Evolutionary conservation across 345 rosid species (phyloP).

Genomic region (Luvunga scandens): DNA sequence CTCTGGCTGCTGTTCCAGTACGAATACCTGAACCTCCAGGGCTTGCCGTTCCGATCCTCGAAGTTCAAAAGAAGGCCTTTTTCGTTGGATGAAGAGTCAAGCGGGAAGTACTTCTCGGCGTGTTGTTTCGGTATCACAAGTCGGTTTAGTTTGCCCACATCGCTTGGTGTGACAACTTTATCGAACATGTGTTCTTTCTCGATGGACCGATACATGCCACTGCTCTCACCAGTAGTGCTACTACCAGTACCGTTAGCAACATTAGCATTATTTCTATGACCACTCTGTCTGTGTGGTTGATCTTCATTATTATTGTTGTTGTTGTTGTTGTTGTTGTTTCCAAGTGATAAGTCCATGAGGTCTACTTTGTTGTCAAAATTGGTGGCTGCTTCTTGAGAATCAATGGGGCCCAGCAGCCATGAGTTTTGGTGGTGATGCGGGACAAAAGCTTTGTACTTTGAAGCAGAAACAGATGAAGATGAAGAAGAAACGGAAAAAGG

Average conservation of each 20-base stretch:
- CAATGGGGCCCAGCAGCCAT: conserved; percentile 27
- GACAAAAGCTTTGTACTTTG: conserved; percentile 22
- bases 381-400: conserved; percentile 25
- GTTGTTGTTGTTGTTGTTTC: conserved; percentile 19
- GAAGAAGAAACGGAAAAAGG: conserved; percentile 27
- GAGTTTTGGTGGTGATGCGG: conserved; percentile 17
- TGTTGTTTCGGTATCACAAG: conserved; percentile 87
- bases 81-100: conserved; percentile 49
- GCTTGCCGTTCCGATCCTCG: conserved; percentile 71
- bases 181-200: conserved; percentile 80
- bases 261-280: no score
- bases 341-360: conserved; percentile 46
- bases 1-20: conserved; percentile 98
- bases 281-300: no score
- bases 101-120: conserved; percentile 74
- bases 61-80: conserved; percentile 86
- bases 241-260: neutral
- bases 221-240: conserved; percentile 19
- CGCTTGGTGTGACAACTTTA: conserved; percentile 84
- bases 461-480: conserved; percentile 21
- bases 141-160: conserved; percentile 75
- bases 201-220: conserved; percentile 8
- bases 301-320: no score
- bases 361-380: conserved; percentile 35
- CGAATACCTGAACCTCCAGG: conserved; percentile 89